phyloP scores from a whole-genome alignment of 2,329 filamentous ascomycete species.

The Talaromyces islandicus region DNA sequence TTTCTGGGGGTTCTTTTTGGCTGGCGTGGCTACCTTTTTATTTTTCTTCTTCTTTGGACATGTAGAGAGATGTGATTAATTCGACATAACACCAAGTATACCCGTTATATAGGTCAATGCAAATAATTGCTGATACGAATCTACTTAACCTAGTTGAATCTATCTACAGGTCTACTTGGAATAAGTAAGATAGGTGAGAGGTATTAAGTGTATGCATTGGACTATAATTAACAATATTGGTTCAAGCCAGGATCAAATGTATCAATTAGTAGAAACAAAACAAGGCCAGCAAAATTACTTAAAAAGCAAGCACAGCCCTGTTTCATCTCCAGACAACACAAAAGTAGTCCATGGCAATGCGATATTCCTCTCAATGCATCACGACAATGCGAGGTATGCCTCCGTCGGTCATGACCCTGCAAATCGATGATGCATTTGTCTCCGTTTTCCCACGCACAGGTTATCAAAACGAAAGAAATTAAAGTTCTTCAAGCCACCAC shows the following conservation, averaged over 20 bases:
- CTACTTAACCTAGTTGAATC: neutral
- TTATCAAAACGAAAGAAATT: no score
- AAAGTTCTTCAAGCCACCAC: neutral
- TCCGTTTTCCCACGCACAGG: neutral
- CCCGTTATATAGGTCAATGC: neutral
- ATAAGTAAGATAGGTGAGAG: neutral
- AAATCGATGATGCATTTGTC: neutral
- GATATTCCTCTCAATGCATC: neutral
- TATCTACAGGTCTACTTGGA: neutral
- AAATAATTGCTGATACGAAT: neutral
- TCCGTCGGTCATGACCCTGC: neutral
- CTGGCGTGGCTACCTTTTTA: neutral
- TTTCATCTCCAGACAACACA: neutral
- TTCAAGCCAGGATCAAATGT: neutral
- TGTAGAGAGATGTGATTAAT: no score
- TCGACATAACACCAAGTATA: no score
- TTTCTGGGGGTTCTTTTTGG: neutral
- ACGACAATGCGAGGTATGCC: neutral
- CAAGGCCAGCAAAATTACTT: neutral
- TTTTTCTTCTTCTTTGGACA: neutral
- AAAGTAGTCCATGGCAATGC: neutral
- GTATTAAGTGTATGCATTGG: neutral
- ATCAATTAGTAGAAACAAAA: neutral
- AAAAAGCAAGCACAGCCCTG: neutral
- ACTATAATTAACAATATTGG: conserved; percentile 15